Conservation (phyloP, 768 basidiomycete genomes). For the Tubosaeta brunneosetosa region DNA sequence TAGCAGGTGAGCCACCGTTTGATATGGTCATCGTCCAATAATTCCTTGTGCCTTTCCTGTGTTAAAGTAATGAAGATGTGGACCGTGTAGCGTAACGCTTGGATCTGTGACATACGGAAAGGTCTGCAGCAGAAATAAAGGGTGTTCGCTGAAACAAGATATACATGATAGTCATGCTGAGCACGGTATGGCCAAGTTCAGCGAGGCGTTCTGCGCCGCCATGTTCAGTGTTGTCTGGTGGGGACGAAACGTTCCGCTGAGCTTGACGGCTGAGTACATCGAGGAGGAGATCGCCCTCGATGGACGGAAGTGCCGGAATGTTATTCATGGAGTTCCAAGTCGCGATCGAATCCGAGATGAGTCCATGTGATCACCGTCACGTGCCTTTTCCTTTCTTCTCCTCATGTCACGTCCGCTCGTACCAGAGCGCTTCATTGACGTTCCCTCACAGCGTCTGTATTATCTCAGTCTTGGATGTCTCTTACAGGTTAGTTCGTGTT, state of each 20-base stretch:
- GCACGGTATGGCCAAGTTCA: constrained; percentile 49
- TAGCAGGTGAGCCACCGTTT: constrained; percentile 49
- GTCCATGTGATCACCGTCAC: constrained; percentile 6
- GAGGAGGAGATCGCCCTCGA: constrained; percentile 54
- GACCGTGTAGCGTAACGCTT: not conserved
- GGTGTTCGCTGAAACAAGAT: constrained; percentile 47
- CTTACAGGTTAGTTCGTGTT: constrained; percentile 53
- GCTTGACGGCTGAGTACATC: constrained; percentile 54
- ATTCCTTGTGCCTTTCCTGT: constrained; percentile 23
- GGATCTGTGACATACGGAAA: constrained; percentile 35
- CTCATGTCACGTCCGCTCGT: constrained; percentile 48
- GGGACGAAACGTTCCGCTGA: constrained; percentile 24
- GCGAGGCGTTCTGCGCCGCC: constrained; percentile 59
- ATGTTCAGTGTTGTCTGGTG: constrained; percentile 42
- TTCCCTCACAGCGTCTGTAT: constrained; percentile 78
- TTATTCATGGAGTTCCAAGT: constrained; percentile 22
- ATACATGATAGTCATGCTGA: constrained; percentile 49
- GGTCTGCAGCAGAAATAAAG: constrained; percentile 36
- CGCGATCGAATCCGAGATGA: not conserved
- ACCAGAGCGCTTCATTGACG: constrained; percentile 67
- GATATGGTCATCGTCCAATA: constrained; percentile 39
- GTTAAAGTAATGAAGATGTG: constrained; percentile 1
- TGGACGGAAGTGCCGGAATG: constrained; percentile 48
- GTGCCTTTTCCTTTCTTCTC: constrained; percentile 9
- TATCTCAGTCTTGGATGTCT: constrained; percentile 69